Conservation (phyloP, 1,284 basidiomycete genomes). For the Papiliotrema flavescens region DNA sequence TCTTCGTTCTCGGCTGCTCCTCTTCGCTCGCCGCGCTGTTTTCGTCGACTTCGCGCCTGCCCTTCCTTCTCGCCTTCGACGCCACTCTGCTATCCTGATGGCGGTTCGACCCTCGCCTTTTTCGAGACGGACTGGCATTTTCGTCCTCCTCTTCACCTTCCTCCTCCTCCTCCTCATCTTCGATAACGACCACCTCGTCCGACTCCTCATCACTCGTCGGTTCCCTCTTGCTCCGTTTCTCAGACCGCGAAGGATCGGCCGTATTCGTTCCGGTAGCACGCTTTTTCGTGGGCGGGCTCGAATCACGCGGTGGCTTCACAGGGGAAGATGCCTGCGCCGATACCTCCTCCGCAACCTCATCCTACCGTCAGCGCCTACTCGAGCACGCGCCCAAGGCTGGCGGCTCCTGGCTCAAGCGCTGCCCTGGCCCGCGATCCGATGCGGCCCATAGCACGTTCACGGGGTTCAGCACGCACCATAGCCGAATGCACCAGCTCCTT, state of each 20-base stretch:
- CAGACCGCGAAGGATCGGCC: too few species aligned
- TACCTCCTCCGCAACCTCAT: background rate
- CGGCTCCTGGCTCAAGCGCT: too few species aligned
- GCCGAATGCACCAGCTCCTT: slow-evolving; percentile 44
- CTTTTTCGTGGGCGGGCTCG: too few species aligned
- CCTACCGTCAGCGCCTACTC: background rate
- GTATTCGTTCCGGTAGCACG: too few species aligned
- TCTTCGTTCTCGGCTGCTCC: too few species aligned
- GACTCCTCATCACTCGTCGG: background rate
- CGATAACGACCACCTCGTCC: background rate
- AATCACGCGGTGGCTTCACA: background rate
- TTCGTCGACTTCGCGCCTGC: background rate
- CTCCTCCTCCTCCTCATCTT: background rate
- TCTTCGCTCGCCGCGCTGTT: too few species aligned
- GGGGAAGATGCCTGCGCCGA: background rate
- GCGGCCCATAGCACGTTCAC: too few species aligned
- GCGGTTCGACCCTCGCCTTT: background rate
- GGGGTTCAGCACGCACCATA: slow-evolving; percentile 26
- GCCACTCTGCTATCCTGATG: background rate
- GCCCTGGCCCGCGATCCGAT: too few species aligned
- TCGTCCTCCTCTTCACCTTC: background rate
- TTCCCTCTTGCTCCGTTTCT: background rate
- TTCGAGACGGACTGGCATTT: background rate
- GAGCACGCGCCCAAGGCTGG: too few species aligned
- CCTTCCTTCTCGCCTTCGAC: background rate